Evolutionary conservation across 352 stramenopile genomes (phyloP).

Genomic region (Phytophthora rubi): DNA sequence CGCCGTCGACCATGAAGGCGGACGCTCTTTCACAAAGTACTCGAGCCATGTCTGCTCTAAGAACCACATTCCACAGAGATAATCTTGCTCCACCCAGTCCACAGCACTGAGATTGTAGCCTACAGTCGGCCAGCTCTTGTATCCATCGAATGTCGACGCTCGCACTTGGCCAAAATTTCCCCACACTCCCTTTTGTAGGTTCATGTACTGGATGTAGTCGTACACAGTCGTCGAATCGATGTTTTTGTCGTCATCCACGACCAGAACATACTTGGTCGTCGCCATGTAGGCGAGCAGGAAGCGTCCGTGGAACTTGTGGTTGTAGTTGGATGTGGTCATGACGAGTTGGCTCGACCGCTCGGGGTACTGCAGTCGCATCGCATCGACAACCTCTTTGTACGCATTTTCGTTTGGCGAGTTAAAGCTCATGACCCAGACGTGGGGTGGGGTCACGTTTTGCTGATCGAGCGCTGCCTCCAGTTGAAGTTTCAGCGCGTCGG

Average conservation of each 20-base stretch:
- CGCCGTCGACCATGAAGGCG: background rate
- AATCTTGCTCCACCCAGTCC: background rate
- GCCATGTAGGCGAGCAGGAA: background rate
- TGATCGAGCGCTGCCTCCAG: background rate
- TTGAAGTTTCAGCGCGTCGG: background rate
- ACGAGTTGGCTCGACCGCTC: background rate
- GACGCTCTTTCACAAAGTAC: background rate
- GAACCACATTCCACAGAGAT: background rate
- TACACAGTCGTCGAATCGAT: background rate
- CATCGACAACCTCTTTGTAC: background rate
- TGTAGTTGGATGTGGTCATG: background rate
- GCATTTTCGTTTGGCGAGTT: background rate
- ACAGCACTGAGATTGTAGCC: background rate
- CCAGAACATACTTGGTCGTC: background rate
- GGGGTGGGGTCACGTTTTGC: background rate
- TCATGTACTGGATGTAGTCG: background rate
- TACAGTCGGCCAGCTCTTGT: background rate
- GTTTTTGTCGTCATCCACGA: background rate
- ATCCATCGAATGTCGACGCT: background rate
- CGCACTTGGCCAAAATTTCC: background rate
- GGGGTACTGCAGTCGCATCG: background rate
- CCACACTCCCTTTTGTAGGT: background rate
- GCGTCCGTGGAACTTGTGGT: constrained; percentile 2
- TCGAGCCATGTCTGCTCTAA: background rate
- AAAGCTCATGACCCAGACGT: background rate